Evolutionary conservation across 805 yeast species (phyloP), one percentile per base, ranked within the genome.

Genomic region (Cyberlindnera xishuangbannaensis): DNA sequence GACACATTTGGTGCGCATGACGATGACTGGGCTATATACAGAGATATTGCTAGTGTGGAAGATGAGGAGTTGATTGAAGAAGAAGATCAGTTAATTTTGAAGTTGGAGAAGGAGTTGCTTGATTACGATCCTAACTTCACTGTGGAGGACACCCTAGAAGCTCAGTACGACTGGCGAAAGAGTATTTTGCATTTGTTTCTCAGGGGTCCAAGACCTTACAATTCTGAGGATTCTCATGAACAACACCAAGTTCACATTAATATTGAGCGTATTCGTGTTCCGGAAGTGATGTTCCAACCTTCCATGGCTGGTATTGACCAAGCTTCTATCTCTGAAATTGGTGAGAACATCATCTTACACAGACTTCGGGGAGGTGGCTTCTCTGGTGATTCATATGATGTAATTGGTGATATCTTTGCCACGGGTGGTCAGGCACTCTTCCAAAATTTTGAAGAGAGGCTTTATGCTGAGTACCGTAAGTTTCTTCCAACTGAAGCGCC

Each of bases 1-100:
- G 97, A 90, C 58, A 84, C 88, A 0, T 88, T 90, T 59, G 97
- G 97, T 36, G 88, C 95, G 3, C 78, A 86, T 50, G 97, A 90
- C 53, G 95, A 83, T 36, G 98, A 92, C 58, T 90, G 97, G 97
- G 76, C 82, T 15, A 78, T 86, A 13, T 90, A 90, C 55, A 72
- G 92, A 48, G 92, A 85, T 51, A 82, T 87, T 36, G 74, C 85
- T 14, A 75, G 72, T 42, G 79, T 69, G 13, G 80, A 78, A 17
- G 84, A 87, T 45, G 87, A 81, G 39, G 95, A 86, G 46, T 73
- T 74, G 21, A 80, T 83, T 41, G 95, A 82, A 37, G 84, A 76
- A 34, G 88, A 82, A 40, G 76, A 77, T 35, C 70, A 69, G 28
- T 65, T 65, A 31, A 68, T 83, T 18, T 55, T 73, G 16, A 69